Base-by-base conservation (phyloP, 306 rosid genomes). In the Rubus parviflorus region DNA sequence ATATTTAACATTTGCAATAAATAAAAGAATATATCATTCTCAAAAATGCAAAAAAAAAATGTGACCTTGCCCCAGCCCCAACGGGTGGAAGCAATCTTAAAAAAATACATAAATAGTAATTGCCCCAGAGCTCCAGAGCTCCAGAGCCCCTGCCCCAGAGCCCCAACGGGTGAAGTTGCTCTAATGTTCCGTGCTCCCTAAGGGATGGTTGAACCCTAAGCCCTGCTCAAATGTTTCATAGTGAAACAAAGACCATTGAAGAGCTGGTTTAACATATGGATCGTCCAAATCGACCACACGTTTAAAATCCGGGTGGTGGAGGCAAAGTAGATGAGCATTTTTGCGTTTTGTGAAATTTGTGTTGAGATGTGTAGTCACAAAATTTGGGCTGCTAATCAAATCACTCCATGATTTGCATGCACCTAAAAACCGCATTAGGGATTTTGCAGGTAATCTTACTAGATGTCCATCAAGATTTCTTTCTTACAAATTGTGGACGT, bases 361-460 rank as follows among this genome's bases (percentile, higher is more conserved):
- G 12, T 45, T 68, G 0, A 47, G 20, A 2, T 70, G 52, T 49
- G 42, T 30, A 5, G 58, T 15, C 20, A 70, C n/a, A 48, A 70
- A 48, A 49, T 49, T 49, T 2, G 58, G 40, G 43, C 15, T 70
- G 60, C n/a, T 47, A 15, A 70, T 70, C 74, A 16, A 14, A 25
- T 70, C 43, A 47, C 60, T 70, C 74, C 74, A 70, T 70, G 43
- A 25, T 49, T 69, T 47, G 58, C 74, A 70, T 70, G 22, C 41
- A 23, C 56, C 46, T 30, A 70, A 1, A 70, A 70, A 47, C 16
- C 60, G 60, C 16, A 48, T 2, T 10, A 70, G 57, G 45, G 74
- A 12, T 42, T 67, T 67, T 4, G 72, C 16, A 9, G 72, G 72
- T 43, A 67, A 37, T 42, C 72, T 67, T 20, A 11, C 17, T 1